Conservation (phyloP, 352 stramenopile species). For the Phytophthora hibernalis region DNA sequence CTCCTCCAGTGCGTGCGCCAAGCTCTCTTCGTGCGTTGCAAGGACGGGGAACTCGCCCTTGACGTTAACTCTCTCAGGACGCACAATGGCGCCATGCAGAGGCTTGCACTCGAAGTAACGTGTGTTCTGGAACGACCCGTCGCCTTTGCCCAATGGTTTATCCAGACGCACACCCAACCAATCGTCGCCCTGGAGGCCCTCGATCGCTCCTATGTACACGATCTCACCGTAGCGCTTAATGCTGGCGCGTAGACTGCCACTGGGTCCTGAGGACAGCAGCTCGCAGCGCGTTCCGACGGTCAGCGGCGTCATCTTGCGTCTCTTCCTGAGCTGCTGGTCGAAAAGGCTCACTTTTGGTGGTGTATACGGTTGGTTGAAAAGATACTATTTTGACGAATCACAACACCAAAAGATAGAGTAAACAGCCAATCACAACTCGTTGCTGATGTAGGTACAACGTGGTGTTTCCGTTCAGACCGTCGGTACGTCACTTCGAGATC, state of each 20-base stretch:
- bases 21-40: conserved; percentile 55
- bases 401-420: no score
- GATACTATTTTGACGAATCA: conserved; percentile 16
- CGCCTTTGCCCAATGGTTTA: conserved; percentile 77
- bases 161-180: conserved; percentile 83
- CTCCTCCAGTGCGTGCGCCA: conserved; percentile 58
- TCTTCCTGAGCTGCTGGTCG: not conserved
- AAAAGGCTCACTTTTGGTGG: not conserved
- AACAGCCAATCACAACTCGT: conserved; percentile 19
- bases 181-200: conserved; percentile 57
- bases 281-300: conserved; percentile 63
- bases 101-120: conserved; percentile 73
- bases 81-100: conserved; percentile 75
- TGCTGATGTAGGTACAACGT: conserved; percentile 20
- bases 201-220: conserved; percentile 64
- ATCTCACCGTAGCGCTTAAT: conserved; percentile 77
- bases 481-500: conserved; percentile 11
- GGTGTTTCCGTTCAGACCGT: conserved; percentile 1
- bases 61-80: conserved; percentile 63
- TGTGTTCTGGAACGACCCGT: conserved; percentile 56
- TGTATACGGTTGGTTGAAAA: not conserved
- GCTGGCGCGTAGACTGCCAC: conserved; percentile 54
- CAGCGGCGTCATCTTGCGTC: conserved; percentile 12
- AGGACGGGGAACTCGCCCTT: conserved; percentile 63
- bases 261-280: conserved; percentile 45